phyloP scores from a whole-genome alignment of 495 filamentous ascomycete genomes.

The Aspergillus ostianus region DNA sequence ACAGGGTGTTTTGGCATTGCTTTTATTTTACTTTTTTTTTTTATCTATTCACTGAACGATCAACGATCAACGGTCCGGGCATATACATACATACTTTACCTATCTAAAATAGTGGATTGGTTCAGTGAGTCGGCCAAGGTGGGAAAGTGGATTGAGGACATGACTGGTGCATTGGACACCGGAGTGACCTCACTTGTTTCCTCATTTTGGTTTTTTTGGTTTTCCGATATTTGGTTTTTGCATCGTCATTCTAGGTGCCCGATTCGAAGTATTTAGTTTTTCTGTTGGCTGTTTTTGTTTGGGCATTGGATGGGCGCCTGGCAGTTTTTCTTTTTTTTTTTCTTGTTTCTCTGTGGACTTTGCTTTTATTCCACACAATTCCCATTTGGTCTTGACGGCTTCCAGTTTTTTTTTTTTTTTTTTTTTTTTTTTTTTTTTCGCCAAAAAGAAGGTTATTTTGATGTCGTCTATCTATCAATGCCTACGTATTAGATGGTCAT shows the following conservation, averaged over 20 bases:
- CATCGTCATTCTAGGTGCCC: neutral
- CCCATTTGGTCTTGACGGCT: too few relatives aligned
- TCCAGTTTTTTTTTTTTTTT: too few relatives aligned
- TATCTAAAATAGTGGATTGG: too few relatives aligned
- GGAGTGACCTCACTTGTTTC: too few relatives aligned
- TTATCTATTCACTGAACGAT: neutral
- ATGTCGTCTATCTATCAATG: too few relatives aligned
- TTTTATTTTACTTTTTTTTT: constrained; percentile 7
- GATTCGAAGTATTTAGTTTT: neutral
- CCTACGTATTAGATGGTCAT: neutral
- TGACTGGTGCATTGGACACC: too few relatives aligned
- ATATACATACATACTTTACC: too few relatives aligned
- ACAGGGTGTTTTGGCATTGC: constrained; percentile 6
- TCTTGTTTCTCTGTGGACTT: neutral
- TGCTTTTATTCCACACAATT: constrained; percentile 5
- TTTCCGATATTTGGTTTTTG: neutral
- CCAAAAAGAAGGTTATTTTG: too few relatives aligned
- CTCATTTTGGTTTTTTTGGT: neutral
- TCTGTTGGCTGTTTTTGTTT: constrained; percentile 2
- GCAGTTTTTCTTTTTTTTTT: constrained; percentile 9
- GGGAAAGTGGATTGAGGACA: too few relatives aligned
- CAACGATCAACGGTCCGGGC: neutral
- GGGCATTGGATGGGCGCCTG: constrained; percentile 15
- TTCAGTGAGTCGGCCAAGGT: too few relatives aligned
- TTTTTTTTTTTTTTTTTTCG: too few relatives aligned